phyloP scores from a whole-genome alignment of 768 basidiomycete species.

The Porphyrellus cyaneotinctus region DNA sequence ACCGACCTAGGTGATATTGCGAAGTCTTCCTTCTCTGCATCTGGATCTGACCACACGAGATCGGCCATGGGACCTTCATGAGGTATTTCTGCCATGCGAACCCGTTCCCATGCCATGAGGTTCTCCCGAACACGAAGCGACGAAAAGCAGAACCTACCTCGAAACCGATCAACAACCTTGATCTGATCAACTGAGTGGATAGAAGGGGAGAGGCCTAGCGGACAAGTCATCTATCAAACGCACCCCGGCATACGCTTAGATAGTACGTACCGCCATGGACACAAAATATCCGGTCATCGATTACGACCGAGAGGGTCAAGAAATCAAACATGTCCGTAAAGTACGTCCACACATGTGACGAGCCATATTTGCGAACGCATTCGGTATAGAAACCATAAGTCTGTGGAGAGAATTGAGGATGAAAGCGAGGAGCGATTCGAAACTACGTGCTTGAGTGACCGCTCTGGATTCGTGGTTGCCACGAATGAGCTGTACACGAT shows the following conservation, averaged over 20 bases:
- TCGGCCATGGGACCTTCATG: conserved; percentile 99
- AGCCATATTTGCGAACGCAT: conserved; percentile 95
- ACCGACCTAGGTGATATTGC: conserved; percentile 94
- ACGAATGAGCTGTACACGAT: conserved; percentile 92
- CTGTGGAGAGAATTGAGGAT: conserved; percentile 40
- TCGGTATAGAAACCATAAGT: conserved; percentile 99
- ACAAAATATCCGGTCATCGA: conserved; percentile 98
- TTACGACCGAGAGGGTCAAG: conserved; percentile 93
- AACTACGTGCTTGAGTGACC: conserved; percentile 83
- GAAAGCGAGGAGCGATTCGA: background rate
- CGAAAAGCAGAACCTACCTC: conserved; percentile 53
- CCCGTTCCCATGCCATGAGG: conserved; percentile 21
- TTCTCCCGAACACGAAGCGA: conserved; percentile 14
- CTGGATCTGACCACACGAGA: conserved; percentile 99
- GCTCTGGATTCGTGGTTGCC: conserved; percentile 98
- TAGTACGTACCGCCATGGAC: conserved; percentile 83
- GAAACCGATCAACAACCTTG: conserved; percentile 97
- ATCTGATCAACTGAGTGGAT: conserved; percentile 99
- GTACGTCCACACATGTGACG: conserved; percentile 96
- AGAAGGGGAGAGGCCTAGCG: conserved; percentile 86
- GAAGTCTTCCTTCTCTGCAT: conserved; percentile 98
- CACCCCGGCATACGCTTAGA: background rate
- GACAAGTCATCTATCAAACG: conserved; percentile 6
- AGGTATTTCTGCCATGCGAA: conserved; percentile 72
- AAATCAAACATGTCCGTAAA: conserved; percentile 99